These are phyloP conservation scores for Zanthoxylum bungeanum DNA, from an alignment of 345 rosid species.

Conservation along the genomic window DNA sequence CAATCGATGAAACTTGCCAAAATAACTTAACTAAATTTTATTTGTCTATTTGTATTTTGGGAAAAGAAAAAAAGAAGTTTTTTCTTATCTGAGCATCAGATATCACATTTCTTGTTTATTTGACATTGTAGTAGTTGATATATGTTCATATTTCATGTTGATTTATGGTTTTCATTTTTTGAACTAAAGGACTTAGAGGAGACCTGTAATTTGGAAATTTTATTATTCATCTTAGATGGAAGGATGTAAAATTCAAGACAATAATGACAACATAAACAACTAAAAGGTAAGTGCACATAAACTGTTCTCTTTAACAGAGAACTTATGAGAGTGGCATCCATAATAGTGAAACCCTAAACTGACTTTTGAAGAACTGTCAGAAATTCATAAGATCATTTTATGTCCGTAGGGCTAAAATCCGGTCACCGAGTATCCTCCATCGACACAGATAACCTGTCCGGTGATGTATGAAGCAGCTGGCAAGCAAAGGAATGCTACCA, in stretches of 20 bases:
- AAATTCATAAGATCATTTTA: not conserved
- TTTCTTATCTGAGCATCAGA: not conserved
- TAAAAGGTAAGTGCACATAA: not conserved
- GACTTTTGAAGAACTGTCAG: not conserved
- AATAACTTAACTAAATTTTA: too few relatives aligned
- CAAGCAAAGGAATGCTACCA: conserved; percentile 35
- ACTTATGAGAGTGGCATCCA: not conserved
- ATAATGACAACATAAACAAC: not conserved
- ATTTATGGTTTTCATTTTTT: not conserved
- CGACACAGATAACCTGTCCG: conserved; percentile 41
- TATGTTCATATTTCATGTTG: not conserved
- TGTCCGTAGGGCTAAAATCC: not conserved
- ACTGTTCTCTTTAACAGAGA: not conserved
- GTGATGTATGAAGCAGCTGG: conserved; percentile 48
- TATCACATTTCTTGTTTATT: not conserved
- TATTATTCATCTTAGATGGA: not conserved
- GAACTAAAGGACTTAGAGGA: not conserved
- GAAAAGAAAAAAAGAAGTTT: too few relatives aligned
- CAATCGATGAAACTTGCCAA: not conserved
- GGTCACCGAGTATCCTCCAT: conserved; percentile 10
- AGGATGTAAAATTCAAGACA: not conserved
- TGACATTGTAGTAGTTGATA: not conserved
- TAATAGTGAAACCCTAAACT: not conserved
- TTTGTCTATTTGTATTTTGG: too few relatives aligned
- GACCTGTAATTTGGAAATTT: not conserved